phyloP scores from a whole-genome alignment of 257 asterid species.

The Prunella vulgaris region DNA sequence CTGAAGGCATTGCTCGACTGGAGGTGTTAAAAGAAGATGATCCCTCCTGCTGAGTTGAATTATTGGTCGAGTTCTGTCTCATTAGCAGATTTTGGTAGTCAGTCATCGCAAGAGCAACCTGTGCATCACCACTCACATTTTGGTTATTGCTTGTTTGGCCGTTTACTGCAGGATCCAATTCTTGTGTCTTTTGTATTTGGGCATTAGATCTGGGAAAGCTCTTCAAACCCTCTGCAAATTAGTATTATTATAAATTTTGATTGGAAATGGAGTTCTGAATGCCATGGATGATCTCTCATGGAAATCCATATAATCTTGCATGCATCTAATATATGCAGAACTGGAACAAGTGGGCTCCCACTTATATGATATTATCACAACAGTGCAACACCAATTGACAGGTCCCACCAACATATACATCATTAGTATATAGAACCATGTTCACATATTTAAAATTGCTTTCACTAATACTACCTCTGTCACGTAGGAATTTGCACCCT shows the following conservation, averaged over 20 bases:
- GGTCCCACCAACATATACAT: background rate
- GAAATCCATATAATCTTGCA: no score
- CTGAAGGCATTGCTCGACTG: constrained; percentile 25
- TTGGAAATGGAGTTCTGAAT: background rate
- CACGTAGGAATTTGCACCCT: no score
- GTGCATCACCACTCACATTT: constrained; percentile 46
- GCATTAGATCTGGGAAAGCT: constrained; percentile 52
- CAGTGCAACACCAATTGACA: background rate
- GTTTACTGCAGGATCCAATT: constrained; percentile 46
- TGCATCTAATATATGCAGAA: background rate
- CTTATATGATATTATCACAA: background rate
- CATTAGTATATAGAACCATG: background rate
- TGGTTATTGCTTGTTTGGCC: constrained; percentile 41
- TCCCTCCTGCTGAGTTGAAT: constrained; percentile 41
- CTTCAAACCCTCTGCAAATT: constrained; percentile 78
- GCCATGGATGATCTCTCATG: background rate
- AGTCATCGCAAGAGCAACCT: constrained; percentile 49
- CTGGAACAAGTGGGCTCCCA: background rate
- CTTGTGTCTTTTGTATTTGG: constrained; percentile 39
- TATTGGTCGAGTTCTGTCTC: constrained; percentile 54
- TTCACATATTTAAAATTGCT: background rate
- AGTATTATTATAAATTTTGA: background rate
- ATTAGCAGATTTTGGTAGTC: constrained; percentile 61
- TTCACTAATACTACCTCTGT: no score
- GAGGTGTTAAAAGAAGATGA: constrained; percentile 41